phyloP scores from a whole-genome alignment of 495 filamentous ascomycete species.

The Cenococcum geophilum region DNA sequence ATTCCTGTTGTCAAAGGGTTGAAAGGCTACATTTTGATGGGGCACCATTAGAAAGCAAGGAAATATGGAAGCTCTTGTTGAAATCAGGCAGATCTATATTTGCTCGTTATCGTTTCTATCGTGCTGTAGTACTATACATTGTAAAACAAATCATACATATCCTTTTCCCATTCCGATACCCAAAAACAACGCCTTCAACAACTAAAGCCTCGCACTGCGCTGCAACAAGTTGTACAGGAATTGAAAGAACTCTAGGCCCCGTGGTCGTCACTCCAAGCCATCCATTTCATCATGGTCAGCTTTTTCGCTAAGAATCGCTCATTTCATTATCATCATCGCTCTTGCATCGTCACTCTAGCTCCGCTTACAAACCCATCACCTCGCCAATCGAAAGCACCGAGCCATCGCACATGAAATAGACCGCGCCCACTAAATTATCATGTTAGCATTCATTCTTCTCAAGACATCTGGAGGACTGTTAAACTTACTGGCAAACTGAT shows the following conservation, averaged over 20 bases:
- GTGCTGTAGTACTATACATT: no score
- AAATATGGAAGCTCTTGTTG: no score
- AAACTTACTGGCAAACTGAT: background rate
- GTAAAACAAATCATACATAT: no score
- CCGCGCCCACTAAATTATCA: background rate
- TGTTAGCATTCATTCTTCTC: no score
- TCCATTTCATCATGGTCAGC: background rate
- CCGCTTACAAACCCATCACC: background rate
- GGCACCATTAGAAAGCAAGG: no score
- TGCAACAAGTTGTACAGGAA: background rate
- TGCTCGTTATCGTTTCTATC: no score
- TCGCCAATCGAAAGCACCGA: background rate
- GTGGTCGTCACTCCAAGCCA: background rate
- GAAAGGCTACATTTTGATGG: no score
- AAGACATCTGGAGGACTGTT: background rate
- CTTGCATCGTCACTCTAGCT: no score
- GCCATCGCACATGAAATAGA: background rate
- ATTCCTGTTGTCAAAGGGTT: no score
- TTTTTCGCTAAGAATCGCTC: background rate
- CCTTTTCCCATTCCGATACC: background rate
- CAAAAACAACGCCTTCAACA: background rate
- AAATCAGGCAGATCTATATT: no score
- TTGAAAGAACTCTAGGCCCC: background rate
- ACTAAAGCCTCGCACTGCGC: background rate
- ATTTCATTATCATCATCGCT: background rate